phyloP scores from a whole-genome alignment of 169 alveolate species.

The Plasmodium malariae region DNA sequence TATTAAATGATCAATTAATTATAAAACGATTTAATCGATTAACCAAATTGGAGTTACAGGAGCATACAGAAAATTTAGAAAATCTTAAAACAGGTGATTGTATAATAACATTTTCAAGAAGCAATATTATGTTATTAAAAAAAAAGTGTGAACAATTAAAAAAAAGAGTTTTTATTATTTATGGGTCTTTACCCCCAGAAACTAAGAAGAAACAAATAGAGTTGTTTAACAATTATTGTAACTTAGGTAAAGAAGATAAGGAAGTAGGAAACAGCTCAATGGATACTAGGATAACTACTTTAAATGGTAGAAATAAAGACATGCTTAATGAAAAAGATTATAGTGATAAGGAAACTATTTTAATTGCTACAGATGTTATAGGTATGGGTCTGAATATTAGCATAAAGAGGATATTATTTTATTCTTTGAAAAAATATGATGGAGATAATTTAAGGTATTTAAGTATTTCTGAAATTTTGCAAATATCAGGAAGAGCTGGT shows the following conservation, averaged over 20 bases:
- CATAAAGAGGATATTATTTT: constrained; percentile 91
- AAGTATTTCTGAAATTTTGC: constrained; percentile 86
- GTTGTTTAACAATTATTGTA: constrained; percentile 69
- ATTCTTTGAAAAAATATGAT: constrained; percentile 84
- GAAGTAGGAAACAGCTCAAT: not conserved
- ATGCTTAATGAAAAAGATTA: constrained; percentile 50
- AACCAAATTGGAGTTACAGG: constrained; percentile 73
- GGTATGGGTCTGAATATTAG: constrained; percentile 95
- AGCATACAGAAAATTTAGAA: constrained; percentile 76
- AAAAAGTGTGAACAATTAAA: constrained; percentile 77
- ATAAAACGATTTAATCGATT: constrained; percentile 78
- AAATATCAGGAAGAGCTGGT: constrained; percentile 96
- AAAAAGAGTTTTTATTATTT: constrained; percentile 85
- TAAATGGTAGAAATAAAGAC: not conserved
- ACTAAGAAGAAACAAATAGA: constrained; percentile 84
- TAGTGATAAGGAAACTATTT: constrained; percentile 78
- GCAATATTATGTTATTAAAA: constrained; percentile 81
- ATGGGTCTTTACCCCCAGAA: constrained; percentile 94
- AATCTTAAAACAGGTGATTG: constrained; percentile 94
- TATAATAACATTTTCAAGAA: constrained; percentile 90
- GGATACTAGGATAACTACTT: not conserved
- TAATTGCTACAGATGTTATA: constrained; percentile 95
- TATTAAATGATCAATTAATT: constrained; percentile 60
- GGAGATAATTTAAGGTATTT: constrained; percentile 83
- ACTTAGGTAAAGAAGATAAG: not conserved